Conservation (phyloP, 2,329 filamentous ascomycete species). For the Aspergillus hiratsukae region DNA sequence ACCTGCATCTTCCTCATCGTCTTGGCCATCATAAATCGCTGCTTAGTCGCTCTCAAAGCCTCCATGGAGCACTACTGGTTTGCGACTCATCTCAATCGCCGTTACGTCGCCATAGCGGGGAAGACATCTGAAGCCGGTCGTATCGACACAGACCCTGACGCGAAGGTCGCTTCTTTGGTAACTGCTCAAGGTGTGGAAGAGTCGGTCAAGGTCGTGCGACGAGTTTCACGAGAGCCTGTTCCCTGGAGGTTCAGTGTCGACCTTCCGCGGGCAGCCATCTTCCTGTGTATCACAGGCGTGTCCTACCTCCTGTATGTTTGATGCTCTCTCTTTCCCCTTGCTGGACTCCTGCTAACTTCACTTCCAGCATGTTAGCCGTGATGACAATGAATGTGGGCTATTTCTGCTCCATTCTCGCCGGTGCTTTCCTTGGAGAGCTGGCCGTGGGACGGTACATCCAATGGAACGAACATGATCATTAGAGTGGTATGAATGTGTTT, state of each 20-base stretch:
- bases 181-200: constrained; percentile 78
- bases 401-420: constrained; percentile 72
- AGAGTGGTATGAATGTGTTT: neutral
- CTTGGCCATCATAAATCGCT: constrained; percentile 66
- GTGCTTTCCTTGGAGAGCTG: constrained; percentile 81
- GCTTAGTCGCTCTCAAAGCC: constrained; percentile 65
- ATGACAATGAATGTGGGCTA: constrained; percentile 89
- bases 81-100: constrained; percentile 65
- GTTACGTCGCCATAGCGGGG: constrained; percentile 71
- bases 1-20: constrained; percentile 88
- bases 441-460: constrained; percentile 66
- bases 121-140: constrained; percentile 57
- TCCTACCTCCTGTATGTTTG: constrained; percentile 77
- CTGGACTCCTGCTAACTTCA: constrained; percentile 2
- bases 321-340: neutral
- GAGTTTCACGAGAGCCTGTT: constrained; percentile 47
- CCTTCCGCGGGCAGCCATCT: constrained; percentile 65
- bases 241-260: constrained; percentile 83
- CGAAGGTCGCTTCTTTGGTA: constrained; percentile 61
- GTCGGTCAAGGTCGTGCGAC: constrained; percentile 68
- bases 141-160: constrained; percentile 55
- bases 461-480: constrained; percentile 29
- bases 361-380: constrained; percentile 75
- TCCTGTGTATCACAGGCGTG: constrained; percentile 68
- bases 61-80: constrained; percentile 61